Conservation (phyloP, 495 filamentous ascomycete genomes). For the Coniosporium apollinis region DNA sequence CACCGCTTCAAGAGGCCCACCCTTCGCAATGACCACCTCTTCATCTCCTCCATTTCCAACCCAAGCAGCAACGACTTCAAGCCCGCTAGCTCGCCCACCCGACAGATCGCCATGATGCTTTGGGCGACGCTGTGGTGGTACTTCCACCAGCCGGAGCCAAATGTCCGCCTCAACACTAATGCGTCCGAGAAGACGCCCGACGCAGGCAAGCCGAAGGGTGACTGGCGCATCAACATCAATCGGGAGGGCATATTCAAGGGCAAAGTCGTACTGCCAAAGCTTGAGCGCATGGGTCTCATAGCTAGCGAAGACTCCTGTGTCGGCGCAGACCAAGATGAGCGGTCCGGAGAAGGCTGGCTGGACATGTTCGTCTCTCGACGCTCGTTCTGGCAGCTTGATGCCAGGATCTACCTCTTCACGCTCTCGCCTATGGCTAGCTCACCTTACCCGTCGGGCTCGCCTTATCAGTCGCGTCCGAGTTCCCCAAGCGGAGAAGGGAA, state of each 20-base stretch:
- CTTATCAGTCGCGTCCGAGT: constrained; percentile 34
- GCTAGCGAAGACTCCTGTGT: constrained; percentile 58
- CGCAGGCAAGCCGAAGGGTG: constrained; percentile 54
- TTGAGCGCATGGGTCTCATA: constrained; percentile 84
- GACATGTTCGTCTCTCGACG: constrained; percentile 67
- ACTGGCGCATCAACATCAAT: constrained; percentile 80
- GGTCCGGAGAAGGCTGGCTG: constrained; percentile 47
- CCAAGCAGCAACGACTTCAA: constrained; percentile 67
- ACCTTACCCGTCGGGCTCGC: constrained; percentile 42
- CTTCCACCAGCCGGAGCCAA: constrained; percentile 61
- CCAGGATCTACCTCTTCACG: constrained; percentile 74
- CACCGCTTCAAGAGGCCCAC: constrained; percentile 58
- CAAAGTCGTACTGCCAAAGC: constrained; percentile 65
- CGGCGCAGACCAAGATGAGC: constrained; percentile 44
- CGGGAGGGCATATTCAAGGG: constrained; percentile 74
- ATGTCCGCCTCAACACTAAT: constrained; percentile 38
- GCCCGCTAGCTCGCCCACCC: constrained; percentile 56
- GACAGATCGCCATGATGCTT: constrained; percentile 88
- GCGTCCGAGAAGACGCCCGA: constrained; percentile 46
- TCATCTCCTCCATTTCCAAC: constrained; percentile 79
- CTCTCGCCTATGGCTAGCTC: constrained; percentile 42
- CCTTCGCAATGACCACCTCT: constrained; percentile 60
- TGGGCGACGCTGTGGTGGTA: constrained; percentile 96
- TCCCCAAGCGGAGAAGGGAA: too few relatives aligned
- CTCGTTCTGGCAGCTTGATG: constrained; percentile 85